These are phyloP conservation scores for Chlorella variabilis DNA, from an alignment of 163 green algal species.

Conservation along the genomic window DNA sequence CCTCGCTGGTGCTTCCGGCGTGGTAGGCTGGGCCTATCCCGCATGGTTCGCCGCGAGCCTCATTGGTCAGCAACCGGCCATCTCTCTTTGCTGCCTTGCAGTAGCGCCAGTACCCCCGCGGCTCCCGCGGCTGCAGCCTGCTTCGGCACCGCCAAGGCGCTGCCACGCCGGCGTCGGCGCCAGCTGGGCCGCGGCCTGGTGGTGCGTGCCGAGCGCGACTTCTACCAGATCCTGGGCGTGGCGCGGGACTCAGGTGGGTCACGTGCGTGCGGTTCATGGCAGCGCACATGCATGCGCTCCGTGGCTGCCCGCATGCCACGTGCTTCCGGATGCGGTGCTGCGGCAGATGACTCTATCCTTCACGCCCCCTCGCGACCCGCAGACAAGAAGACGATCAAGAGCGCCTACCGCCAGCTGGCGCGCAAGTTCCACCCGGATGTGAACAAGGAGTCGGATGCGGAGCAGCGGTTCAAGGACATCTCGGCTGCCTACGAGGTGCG, in stretches of 20 bases:
- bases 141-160: too few relatives aligned
- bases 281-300: too few relatives aligned
- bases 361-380: too few relatives aligned
- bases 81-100: background rate
- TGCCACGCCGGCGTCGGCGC: background rate
- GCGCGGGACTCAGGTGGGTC: constrained; percentile 19
- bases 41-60: too few relatives aligned
- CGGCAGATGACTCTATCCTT: too few relatives aligned
- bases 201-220: constrained; percentile 79
- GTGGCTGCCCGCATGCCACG: too few relatives aligned
- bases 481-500: constrained; percentile 92
- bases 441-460: constrained; percentile 96
- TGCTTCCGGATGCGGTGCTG: too few relatives aligned
- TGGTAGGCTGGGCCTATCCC: too few relatives aligned
- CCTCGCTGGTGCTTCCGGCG: too few relatives aligned
- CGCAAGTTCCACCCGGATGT: constrained; percentile 98
- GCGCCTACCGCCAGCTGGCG: constrained; percentile 87
- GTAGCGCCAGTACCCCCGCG: background rate
- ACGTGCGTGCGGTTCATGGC: too few relatives aligned
- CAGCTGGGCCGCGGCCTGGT: constrained; percentile 52
- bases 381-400: constrained; percentile 97
- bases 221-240: constrained; percentile 94
- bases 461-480: constrained; percentile 98
- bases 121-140: too few relatives aligned
- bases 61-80: too few relatives aligned